Evolutionary conservation across 2,329 filamentous ascomycete species (phyloP), one percentile per base, ranked within the genome.

Genomic region (Lizonia empirigonia): DNA sequence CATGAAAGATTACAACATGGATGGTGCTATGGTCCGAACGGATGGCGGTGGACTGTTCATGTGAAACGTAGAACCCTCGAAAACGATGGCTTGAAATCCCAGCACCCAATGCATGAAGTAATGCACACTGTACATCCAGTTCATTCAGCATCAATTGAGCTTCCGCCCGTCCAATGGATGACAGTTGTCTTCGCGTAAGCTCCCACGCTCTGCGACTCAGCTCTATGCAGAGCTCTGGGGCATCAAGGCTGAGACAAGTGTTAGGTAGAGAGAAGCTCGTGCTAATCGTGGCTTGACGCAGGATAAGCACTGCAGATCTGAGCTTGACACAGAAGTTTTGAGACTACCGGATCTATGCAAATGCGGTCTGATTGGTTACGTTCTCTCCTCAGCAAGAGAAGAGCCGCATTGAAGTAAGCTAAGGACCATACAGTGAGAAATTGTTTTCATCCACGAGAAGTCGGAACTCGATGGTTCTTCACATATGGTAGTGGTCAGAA

Each of bases 1-100:
- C 18, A 70, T 82, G 72, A 76, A 66, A 65, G 78, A 81, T 66
- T 47, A 59, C 50, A 79, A 79, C 63, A 63, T 76, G 22, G 76
- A 75, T 15, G 80, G 78, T 5, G 71, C 65, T 23, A 68, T 78
- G 54, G 65, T 80, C 16, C 65, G 69, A 51, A 76, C 76, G 7
- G 76, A 78, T 65, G 74, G 75, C 3, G 76, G 76, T 1, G 53
- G 44, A 8, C 27, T 69, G 48, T 24, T 69, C 33, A 55, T 60
- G 52, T 62, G 30, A 30, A 38, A 32, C 35, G 16, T 10, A 8
- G 34, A n/a, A n/a, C n/a, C n/a, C n/a, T n/a, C n/a, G n/a, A n/a
- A n/a, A n/a, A n/a, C n/a, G n/a, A n/a, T n/a, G n/a, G n/a, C n/a
- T n/a, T n/a, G n/a, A n/a, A n/a, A n/a, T n/a, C n/a, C n/a, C n/a